These are phyloP conservation scores for Pyrenophora tritici-repentis DNA, from an alignment of 2,329 filamentous ascomycete species.

Conservation along the genomic window DNA sequence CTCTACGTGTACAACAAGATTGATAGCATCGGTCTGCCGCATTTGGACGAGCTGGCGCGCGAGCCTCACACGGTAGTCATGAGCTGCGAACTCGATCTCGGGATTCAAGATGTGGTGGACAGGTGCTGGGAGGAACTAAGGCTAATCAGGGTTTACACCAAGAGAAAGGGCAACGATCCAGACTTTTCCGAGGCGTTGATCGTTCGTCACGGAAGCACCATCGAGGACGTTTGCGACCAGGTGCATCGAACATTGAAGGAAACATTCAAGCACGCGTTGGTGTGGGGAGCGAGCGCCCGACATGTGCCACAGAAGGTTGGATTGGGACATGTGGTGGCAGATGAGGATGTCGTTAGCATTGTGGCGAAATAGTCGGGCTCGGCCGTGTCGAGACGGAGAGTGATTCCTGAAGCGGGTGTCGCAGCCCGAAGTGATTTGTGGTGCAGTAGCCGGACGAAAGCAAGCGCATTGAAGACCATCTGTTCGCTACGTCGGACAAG, in stretches of 20 bases:
- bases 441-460: not conserved
- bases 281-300: conserved; percentile 95
- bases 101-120: conserved; percentile 91
- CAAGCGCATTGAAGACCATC: not conserved
- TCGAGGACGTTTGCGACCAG: conserved; percentile 96
- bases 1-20: conserved; percentile 99
- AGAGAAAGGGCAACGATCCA: conserved; percentile 88
- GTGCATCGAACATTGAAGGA: conserved; percentile 95
- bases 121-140: conserved; percentile 92
- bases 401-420: no score
- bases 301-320: conserved; percentile 95
- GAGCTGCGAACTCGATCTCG: conserved; percentile 94
- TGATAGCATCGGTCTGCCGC: conserved; percentile 90
- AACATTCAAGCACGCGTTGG: conserved; percentile 97
- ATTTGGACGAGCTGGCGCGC: conserved; percentile 86
- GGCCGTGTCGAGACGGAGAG: not conserved
- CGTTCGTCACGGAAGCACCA: conserved; percentile 82
- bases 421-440: not conserved
- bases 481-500: not conserved
- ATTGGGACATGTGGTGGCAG: conserved; percentile 74
- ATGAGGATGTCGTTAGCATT: conserved; percentile 72
- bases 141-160: conserved; percentile 85
- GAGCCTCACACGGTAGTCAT: conserved; percentile 96
- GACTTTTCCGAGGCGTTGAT: conserved; percentile 92
- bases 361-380: conserved; percentile 48